A percentile compares a stretch with the other conserved stretches of the same genome.
Evolutionary conservation across 495 filamentous ascomycete genomes (phyloP).

Genomic region (Parathielavia appendiculata): DNA sequence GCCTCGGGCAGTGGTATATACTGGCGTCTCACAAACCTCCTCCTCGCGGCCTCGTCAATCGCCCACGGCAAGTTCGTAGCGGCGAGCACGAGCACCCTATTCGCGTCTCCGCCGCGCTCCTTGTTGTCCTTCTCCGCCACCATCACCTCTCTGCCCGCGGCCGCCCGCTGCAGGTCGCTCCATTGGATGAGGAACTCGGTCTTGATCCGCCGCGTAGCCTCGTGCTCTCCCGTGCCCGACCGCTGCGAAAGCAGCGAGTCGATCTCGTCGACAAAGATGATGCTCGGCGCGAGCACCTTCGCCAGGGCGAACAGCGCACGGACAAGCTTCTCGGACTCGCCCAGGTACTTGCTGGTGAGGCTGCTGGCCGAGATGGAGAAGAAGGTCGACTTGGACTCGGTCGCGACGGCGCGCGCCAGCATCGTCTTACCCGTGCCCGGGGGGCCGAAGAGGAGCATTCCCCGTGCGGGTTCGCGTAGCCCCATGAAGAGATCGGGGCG

Average conservation of each 20-base stretch:
- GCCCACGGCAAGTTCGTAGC: slow-evolving; percentile 98
- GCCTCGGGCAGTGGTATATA: slow-evolving; percentile 93
- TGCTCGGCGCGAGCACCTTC: slow-evolving; percentile 84
- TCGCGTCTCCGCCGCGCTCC: slow-evolving; percentile 77
- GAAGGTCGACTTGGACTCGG: slow-evolving; percentile 91
- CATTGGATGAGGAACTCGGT: slow-evolving; percentile 98
- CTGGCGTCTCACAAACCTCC: slow-evolving; percentile 87
- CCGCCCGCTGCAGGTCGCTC: slow-evolving; percentile 87
- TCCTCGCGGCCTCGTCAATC: slow-evolving; percentile 90
- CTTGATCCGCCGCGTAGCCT: slow-evolving; percentile 90
- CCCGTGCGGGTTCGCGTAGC: slow-evolving; percentile 85
- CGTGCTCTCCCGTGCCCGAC: slow-evolving; percentile 79
- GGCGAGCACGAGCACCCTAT: slow-evolving; percentile 84
- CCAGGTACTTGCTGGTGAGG: slow-evolving; percentile 92
- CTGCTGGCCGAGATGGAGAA: slow-evolving; percentile 95
- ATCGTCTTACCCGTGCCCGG: slow-evolving; percentile 98
- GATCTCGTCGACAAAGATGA: slow-evolving; percentile 99
- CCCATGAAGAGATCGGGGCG: slow-evolving; percentile 95
- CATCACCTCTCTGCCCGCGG: slow-evolving; percentile 69
- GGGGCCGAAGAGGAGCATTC: slow-evolving; percentile 95
- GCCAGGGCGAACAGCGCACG: slow-evolving; percentile 87
- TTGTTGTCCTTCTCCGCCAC: slow-evolving; percentile 53
- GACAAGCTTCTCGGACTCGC: slow-evolving; percentile 95
- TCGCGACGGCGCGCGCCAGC: slow-evolving; percentile 91
- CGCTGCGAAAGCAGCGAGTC: slow-evolving; percentile 87